Evolutionary conservation across 192 early-diverging fungal genomes (phyloP), one percentile per base, ranked within the genome.

Genomic region (Backusella westeae): DNA sequence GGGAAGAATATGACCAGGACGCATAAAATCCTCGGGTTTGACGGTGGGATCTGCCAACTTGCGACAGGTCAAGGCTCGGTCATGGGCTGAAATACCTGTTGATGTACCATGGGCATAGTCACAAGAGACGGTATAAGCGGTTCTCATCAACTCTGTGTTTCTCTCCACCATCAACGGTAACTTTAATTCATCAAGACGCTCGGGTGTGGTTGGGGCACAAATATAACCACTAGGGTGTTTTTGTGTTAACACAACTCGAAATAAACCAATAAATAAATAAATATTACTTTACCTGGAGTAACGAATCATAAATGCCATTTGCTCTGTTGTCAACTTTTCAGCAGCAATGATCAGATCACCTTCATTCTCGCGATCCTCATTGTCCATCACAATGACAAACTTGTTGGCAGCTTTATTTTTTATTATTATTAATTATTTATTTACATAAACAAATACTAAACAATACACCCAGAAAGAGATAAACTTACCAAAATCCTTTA

Each of bases 281-380:
- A 32, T 32, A 3, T 32, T 21, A 23, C 21, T 56, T 56, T 86
- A 95, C 94, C 93, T 96, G 32, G 93, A 94, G 81, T 99, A 93
- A 72, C 96, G 92, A 85, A 99, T 93, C 83, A 97, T 89, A 78
- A 99, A 99, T 4, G 97, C 97, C 85, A 96, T 91, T 79, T 97
- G 92, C 78, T 95, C 95, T 0, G 93, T 91, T 4, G 96, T 98
- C 6, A 95, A 81, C 80, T 95, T 93, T 83, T 99, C 93, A n/a
- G 93, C 98, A 0, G 98, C 95, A 78, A 98, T 96, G 75, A 99
- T 95, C 65, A 99, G 85, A 82, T 99, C 98, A 41, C 98, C 98
- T 82, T 99, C 98, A 86, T 99, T 99, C 85, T 99, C 98, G 15
- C 97, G 93, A 78, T 98, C 97, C 78, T 99, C 97, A 82, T 98